These are phyloP conservation scores for Pigoraptor vietnamica DNA, from an alignment of 78 protist species.

Conservation along the genomic window DNA sequence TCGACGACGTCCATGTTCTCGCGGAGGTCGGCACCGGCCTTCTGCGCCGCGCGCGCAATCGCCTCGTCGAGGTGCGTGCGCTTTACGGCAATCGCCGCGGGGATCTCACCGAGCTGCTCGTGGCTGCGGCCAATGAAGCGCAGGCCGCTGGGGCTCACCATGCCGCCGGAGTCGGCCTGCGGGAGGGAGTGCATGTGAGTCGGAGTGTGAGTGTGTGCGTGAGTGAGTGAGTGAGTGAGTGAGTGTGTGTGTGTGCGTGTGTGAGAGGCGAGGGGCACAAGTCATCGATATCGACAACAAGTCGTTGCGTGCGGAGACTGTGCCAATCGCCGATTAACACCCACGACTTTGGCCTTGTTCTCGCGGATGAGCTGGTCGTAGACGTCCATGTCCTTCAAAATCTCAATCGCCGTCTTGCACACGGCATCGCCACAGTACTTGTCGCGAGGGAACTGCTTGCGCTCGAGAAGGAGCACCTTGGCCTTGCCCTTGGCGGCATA, in stretches of 20 bases:
- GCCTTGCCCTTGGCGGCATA: conserved; percentile 40
- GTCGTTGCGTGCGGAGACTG: too few relatives aligned
- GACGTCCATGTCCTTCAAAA: conserved; percentile 59
- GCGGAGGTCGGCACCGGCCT: conserved; percentile 48
- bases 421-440: conserved; percentile 69
- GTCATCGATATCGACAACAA: too few relatives aligned
- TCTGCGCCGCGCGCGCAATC: conserved; percentile 54
- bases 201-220: too few relatives aligned
- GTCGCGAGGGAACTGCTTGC: conserved; percentile 60
- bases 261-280: too few relatives aligned
- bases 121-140: conserved; percentile 43
- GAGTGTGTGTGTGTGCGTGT: too few relatives aligned
- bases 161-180: conserved; percentile 48
- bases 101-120: conserved; percentile 45
- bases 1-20: conserved; percentile 47
- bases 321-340: too few relatives aligned
- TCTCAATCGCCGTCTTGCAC: conserved; percentile 53
- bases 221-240: too few relatives aligned
- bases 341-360: conserved; percentile 46
- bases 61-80: conserved; percentile 51
- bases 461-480: conserved; percentile 32
- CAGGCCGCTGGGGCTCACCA: conserved; percentile 51
- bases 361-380: conserved; percentile 48
- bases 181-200: background rate
- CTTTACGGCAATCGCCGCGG: conserved; percentile 52